phyloP scores from a whole-genome alignment of 2,329 filamentous ascomycete species.

The Decorospora gaudefroyi region DNA sequence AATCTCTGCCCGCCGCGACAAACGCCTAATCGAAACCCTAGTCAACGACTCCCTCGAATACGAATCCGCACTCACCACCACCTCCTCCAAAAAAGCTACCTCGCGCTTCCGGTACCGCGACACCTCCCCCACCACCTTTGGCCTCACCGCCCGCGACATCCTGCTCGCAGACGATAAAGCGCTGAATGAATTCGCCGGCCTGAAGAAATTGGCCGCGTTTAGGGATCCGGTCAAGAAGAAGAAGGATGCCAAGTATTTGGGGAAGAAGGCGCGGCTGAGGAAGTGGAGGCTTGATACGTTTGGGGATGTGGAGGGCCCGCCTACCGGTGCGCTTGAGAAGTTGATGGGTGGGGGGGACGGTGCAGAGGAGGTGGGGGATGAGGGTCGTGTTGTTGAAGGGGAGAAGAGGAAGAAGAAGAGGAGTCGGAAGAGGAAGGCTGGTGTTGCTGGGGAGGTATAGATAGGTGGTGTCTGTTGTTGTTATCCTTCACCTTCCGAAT shows the following conservation, averaged over 20 bases:
- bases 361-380: constrained; percentile 1
- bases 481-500: background rate
- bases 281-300: constrained; percentile 80
- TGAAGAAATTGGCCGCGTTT: constrained; percentile 94
- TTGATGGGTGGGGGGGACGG: constrained; percentile 23
- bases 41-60: constrained; percentile 81
- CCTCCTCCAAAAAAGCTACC: constrained; percentile 52
- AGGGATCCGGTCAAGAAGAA: constrained; percentile 86
- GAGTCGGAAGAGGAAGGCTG: constrained; percentile 30
- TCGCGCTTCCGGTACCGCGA: constrained; percentile 86
- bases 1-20: constrained; percentile 77
- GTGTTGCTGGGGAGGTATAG: constrained; percentile 15
- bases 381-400: constrained; percentile 22
- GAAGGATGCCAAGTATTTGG: constrained; percentile 82
- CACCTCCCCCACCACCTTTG: constrained; percentile 86
- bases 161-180: constrained; percentile 83
- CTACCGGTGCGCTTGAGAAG: constrained; percentile 49
- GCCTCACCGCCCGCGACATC: constrained; percentile 87
- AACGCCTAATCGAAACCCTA: constrained; percentile 80
- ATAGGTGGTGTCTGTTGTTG: too few species aligned
- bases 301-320: constrained; percentile 62
- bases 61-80: constrained; percentile 63
- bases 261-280: constrained; percentile 88
- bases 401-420: constrained; percentile 37
- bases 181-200: constrained; percentile 85